Base-by-base conservation (phyloP, 1,139 yeast species). In the Kodamaea plutei region DNA sequence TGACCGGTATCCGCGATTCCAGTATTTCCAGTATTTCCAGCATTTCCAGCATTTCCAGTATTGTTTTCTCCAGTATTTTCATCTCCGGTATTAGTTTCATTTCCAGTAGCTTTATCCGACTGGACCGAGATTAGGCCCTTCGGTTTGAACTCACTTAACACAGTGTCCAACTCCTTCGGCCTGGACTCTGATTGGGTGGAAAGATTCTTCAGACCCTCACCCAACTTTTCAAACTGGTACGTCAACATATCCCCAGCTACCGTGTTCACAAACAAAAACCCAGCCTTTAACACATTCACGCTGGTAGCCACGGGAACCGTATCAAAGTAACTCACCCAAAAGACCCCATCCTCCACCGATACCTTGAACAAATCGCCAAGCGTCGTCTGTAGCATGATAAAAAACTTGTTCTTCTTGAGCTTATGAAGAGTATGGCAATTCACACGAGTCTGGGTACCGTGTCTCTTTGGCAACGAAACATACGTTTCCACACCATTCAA, bases 331-430 rank as follows among this genome's bases (percentile, higher is more conserved):
- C 54, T 47, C n/a, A 84, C 60, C 2, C 53, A 48, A 24, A 66
- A 73, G 23, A 59, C 61, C 25, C 65, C 69, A 1, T 43, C 43
- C 13, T 61, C 66, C 3, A 84, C 55, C 4, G 76, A 65, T 6
- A 87, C 53, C 48, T 84, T 87, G 58, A 79, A 84, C n/a, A 87
- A 43, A 48, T 87, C 95, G 8, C 97, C 97, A 8, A 58, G 51
- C 25, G 75, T 68, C 11, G 77, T 73, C 48, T 91, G 97, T 1
- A 84, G 44, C 15, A 91, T 54, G n/a, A 81, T 69, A 45, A 89
- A 85, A 44, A 82, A 84, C 9, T 71, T 64, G 20, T 60, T 60
- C 44, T 79, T 80, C 39, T 64, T 64, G 53, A 82, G 56, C 33
- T 64, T 71, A 52, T 87, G 96, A 29, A 79, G 68, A 4, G 75